These are phyloP conservation scores for Coemansia sp. DNA, from an alignment of 192 early-diverging fungal species.

Conservation along the genomic window DNA sequence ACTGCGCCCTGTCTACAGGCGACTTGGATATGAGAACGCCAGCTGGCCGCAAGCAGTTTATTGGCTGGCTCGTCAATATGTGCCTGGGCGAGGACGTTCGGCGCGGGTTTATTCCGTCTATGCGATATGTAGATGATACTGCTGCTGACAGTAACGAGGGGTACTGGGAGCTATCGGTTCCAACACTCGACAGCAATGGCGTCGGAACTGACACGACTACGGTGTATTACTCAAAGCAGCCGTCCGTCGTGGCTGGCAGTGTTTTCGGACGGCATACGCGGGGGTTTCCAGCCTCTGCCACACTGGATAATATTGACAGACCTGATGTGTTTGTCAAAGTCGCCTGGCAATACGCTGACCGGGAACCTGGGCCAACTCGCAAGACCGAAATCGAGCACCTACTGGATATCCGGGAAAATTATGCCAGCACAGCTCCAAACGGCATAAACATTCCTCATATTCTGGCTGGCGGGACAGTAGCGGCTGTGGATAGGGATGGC, in stretches of 20 bases:
- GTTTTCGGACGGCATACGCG: not conserved
- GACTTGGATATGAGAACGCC: not conserved
- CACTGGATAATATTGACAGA: too few species aligned
- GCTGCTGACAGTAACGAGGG: too few species aligned
- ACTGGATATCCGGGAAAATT: not conserved
- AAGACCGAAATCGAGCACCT: too few species aligned
- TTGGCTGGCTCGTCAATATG: too few species aligned
- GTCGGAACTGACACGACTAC: not conserved
- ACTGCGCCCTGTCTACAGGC: not conserved
- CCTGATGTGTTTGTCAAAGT: not conserved
- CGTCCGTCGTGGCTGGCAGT: not conserved
- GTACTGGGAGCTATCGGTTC: conserved; percentile 1
- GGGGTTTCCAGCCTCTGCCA: too few species aligned
- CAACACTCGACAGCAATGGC: not conserved
- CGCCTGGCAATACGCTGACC: not conserved
- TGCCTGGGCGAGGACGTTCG: too few species aligned
- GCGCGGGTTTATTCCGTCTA: not conserved
- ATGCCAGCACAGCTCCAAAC: not conserved
- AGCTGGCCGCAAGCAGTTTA: not conserved
- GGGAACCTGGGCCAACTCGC: not conserved
- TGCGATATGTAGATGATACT: not conserved
- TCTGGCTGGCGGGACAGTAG: not conserved
- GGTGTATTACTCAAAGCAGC: not conserved
- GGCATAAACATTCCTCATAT: not conserved
- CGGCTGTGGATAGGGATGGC: not conserved